These are phyloP conservation scores for Mortierella sp. DNA, from an alignment of 371 early-diverging fungal species.

Conservation along the genomic window DNA sequence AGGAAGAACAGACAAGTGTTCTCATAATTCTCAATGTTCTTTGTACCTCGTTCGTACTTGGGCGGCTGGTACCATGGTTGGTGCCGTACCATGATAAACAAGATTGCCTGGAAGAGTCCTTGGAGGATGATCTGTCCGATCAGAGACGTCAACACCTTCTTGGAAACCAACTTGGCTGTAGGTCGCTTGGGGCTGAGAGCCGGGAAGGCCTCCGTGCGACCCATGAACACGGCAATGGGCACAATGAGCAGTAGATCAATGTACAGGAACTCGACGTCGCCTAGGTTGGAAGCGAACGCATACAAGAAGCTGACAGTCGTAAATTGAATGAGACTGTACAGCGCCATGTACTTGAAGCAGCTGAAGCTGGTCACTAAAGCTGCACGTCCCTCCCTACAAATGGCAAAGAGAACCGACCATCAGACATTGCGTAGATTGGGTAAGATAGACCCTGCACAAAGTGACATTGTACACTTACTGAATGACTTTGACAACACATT, in stretches of 20 bases:
- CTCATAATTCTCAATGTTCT: conserved; percentile 81
- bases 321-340: conserved; percentile 91
- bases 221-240: conserved; percentile 92
- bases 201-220: conserved; percentile 85
- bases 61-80: conserved; percentile 78
- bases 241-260: conserved; percentile 91
- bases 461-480: conserved; percentile 56
- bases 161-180: conserved; percentile 92
- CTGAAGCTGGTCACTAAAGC: conserved; percentile 97
- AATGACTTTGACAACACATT: conserved; percentile 92
- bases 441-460: background rate
- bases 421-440: background rate
- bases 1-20: conserved; percentile 91
- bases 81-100: conserved; percentile 75
- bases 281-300: conserved; percentile 85
- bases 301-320: conserved; percentile 91
- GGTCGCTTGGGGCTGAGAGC: conserved; percentile 83
- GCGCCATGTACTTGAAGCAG: conserved; percentile 98
- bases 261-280: conserved; percentile 94
- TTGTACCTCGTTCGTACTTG: conserved; percentile 71
- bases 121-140: conserved; percentile 89
- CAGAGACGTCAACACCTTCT: conserved; percentile 89
- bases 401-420: background rate
- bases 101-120: conserved; percentile 76
- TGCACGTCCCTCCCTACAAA: conserved; percentile 93